Conservation (phyloP, 1,284 basidiomycete genomes). For the Golubevia pallescens region DNA sequence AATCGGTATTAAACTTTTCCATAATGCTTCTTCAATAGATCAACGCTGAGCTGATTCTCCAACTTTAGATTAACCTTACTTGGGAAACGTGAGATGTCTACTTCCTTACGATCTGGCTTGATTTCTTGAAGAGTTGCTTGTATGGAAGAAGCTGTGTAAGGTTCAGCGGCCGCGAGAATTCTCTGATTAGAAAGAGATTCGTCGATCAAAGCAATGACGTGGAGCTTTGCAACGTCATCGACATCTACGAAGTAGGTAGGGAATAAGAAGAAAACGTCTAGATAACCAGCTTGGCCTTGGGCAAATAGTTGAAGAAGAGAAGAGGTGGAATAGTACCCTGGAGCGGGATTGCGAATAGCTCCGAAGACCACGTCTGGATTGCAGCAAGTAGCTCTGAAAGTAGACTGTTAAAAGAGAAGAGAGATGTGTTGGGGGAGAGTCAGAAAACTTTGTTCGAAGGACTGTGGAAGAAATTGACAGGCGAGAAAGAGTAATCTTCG, state of each 20-base stretch:
- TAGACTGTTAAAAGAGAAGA: not conserved
- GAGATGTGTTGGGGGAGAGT: no score
- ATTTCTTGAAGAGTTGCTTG: not conserved
- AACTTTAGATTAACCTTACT: not conserved
- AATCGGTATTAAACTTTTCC: no score
- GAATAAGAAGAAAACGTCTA: not conserved
- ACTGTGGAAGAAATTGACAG: no score
- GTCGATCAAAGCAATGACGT: not conserved
- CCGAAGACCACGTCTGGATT: not conserved
- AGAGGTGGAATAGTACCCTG: not conserved
- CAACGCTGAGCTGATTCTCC: not conserved
- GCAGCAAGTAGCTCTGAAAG: not conserved
- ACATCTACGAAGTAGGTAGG: not conserved
- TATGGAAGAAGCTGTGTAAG: not conserved
- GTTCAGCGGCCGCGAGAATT: not conserved
- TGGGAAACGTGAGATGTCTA: not conserved
- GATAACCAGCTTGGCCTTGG: not conserved
- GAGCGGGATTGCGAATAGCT: not conserved
- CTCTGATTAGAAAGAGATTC: not conserved
- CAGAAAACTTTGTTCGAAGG: no score
- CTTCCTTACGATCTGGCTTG: not conserved
- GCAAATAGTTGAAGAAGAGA: not conserved
- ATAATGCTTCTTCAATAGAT: not conserved
- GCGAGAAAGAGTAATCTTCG: no score
- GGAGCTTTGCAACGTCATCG: not conserved